A percentile compares a stretch with the other conserved stretches of the same genome.
phyloP scores from a whole-genome alignment of 805 yeast species.

The Torulaspora quercuum region DNA sequence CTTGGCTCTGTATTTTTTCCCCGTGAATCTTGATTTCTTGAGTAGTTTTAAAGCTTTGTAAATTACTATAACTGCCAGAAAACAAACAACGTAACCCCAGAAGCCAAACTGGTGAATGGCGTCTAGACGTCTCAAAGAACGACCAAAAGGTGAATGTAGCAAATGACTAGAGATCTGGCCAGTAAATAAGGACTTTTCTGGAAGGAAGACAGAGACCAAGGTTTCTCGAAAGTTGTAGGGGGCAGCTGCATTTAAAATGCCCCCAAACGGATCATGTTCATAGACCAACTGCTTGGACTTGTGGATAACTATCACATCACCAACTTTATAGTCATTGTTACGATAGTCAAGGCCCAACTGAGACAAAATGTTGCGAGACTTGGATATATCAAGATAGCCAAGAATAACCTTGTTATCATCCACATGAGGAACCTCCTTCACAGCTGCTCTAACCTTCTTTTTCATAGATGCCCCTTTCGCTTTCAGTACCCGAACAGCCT shows the following conservation, averaged over 20 bases:
- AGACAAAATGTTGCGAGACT: conserved; percentile 33
- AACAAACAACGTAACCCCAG: conserved; percentile 37
- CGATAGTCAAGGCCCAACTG: conserved; percentile 21
- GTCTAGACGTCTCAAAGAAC: conserved; percentile 42
- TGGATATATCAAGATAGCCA: conserved; percentile 50
- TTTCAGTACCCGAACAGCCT: conserved; percentile 44
- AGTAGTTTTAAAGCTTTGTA: conserved; percentile 7
- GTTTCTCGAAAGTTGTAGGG: conserved; percentile 38
- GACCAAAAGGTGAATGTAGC: conserved; percentile 45
- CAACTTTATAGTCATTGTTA: conserved; percentile 39
- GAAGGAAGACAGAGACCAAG: conserved; percentile 40
- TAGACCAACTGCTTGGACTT: conserved; percentile 36
- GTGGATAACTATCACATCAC: conserved; percentile 56
- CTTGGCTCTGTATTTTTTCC: conserved; percentile 24
- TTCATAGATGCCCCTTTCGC: conserved; percentile 42
- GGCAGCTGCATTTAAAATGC: conserved; percentile 37
- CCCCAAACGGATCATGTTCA: conserved; percentile 39
- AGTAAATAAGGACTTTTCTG: conserved; percentile 15
- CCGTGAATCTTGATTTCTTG: conserved; percentile 12
- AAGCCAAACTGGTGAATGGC: conserved; percentile 44
- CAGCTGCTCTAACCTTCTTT: conserved; percentile 47
- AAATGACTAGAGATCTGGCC: conserved; percentile 30
- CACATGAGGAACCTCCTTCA: conserved; percentile 46
- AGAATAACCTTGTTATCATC: conserved; percentile 43
- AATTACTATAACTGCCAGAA: conserved; percentile 13